A percentile compares a stretch with the other conserved stretches of the same genome.
Evolutionary conservation across 2,329 filamentous ascomycete genomes (phyloP).

Genomic region (Diaporthe citriasiana): DNA sequence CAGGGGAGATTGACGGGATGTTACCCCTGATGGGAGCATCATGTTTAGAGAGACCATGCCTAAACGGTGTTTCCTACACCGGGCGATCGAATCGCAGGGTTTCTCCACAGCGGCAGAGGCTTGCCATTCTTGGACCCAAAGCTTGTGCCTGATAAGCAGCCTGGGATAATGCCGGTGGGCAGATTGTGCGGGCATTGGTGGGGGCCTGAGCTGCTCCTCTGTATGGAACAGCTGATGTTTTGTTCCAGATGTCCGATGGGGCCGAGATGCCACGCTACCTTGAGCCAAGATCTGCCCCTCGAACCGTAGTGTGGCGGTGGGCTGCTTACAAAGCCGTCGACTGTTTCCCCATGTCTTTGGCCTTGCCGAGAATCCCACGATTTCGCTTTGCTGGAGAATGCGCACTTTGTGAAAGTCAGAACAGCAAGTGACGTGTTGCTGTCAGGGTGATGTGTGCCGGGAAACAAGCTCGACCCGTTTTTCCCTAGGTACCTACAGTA

Average conservation of each 20-base stretch:
- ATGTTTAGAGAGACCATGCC: constrained; percentile 12
- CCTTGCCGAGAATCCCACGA: constrained; percentile 2
- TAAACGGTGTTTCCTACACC: constrained; percentile 28
- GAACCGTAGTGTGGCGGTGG: constrained; percentile 2
- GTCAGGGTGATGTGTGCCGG: background rate
- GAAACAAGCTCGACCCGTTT: background rate
- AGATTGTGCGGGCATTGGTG: constrained; percentile 36
- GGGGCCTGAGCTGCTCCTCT: constrained; percentile 30
- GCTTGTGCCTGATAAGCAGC: constrained; percentile 25
- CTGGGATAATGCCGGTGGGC: constrained; percentile 8
- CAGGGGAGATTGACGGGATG: constrained; percentile 1
- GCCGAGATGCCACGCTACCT: constrained; percentile 21
- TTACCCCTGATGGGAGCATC: constrained; percentile 33
- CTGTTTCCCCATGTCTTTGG: constrained; percentile 9
- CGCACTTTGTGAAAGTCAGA: background rate
- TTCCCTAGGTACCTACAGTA: too few relatives aligned
- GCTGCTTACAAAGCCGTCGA: constrained; percentile 10
- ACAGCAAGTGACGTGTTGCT: background rate
- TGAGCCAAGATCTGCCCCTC: background rate
- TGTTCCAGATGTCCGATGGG: constrained; percentile 40
- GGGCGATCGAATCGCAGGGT: constrained; percentile 27
- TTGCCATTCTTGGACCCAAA: constrained; percentile 11
- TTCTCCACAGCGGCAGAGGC: background rate
- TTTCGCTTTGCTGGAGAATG: constrained; percentile 24
- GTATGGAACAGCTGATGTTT: constrained; percentile 39